Evolutionary conservation across 768 basidiomycete species (phyloP), one percentile per base, ranked within the genome.

Genomic region (Phanerochaete carnosa): DNA sequence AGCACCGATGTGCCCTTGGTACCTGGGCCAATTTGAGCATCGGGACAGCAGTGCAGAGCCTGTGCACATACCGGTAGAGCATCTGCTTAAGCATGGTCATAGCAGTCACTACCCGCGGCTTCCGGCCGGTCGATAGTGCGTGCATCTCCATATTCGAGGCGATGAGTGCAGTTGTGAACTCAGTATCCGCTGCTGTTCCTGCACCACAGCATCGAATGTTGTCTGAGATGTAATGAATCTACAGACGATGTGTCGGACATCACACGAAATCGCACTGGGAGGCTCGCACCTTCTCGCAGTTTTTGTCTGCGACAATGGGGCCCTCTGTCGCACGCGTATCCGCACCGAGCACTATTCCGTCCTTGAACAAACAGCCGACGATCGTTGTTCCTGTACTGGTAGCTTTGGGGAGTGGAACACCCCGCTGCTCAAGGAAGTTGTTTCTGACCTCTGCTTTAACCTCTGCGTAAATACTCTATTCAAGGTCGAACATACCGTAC

Each of bases 11-110:
- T 95, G 85, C 0, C 97, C 97, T 75, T 97, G 94, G 72, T 98
- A 83, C 69, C 95, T 97, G 68, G 2, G 8, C 26, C 26, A 11
- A 26, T 2, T 46, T 51, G 19, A 32, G 51, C 47, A 49, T 55
- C 22, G 3, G 43, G 47, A n/a, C 30, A 53, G 45, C 57, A 16
- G n/a, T n/a, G 22, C 22, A 39, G 53, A 26, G 1, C n/a, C 8
- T 15, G 39, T n/a, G 29, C 12, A 62, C 81, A 45, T n/a, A 94
- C 93, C 82, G 79, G 79, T 90, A 97, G 39, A 98, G 87, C 81
- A 90, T 90, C 74, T 96, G 95, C 75, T 98, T 98, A 65, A 98
- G 79, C 94, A 98, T 92, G 3, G 96, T 98, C 96, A 99, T 98
- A 5, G 96, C 97, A 0, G 97, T 97, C 54, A 96, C 94, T 22